phyloP scores from a whole-genome alignment of 352 stramenopile genomes.

The Pythium aristosporum region DNA sequence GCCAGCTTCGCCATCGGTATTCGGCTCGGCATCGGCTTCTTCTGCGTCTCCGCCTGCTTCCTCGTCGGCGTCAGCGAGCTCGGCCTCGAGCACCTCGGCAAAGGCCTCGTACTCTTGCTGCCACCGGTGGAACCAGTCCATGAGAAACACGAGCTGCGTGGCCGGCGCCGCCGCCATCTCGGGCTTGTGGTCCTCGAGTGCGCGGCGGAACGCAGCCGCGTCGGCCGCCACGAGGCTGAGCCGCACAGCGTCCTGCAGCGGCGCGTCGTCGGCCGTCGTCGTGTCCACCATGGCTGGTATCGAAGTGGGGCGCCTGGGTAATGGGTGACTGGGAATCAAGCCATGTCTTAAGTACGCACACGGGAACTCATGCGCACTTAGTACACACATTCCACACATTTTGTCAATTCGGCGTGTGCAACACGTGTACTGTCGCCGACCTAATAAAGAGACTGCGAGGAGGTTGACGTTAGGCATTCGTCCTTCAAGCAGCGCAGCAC shows the following conservation, averaged over 20 bases:
- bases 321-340: background rate
- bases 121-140: conserved; percentile 87
- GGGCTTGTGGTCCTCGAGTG: conserved; percentile 27
- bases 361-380: background rate
- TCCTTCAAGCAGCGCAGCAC: background rate
- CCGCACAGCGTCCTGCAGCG: conserved; percentile 56
- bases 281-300: background rate
- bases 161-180: conserved; percentile 25
- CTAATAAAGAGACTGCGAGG: background rate
- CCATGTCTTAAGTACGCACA: conserved; percentile 7
- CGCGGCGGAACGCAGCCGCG: conserved; percentile 42
- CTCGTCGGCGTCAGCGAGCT: conserved; percentile 39
- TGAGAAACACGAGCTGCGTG: conserved; percentile 63
- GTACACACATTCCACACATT: background rate
- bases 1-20: conserved; percentile 6
- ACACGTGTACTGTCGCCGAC: conserved; percentile 5
- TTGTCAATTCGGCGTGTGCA: conserved; percentile 6
- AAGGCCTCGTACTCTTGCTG: conserved; percentile 87
- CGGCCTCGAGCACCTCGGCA: conserved; percentile 62
- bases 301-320: background rate
- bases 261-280: conserved; percentile 21
- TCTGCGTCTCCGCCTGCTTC: conserved; percentile 30
- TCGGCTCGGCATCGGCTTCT: conserved; percentile 15
- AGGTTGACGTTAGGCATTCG: background rate
- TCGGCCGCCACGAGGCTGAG: conserved; percentile 54